Conservation (phyloP, 768 basidiomycete genomes). For the Exsudoporus frostii region DNA sequence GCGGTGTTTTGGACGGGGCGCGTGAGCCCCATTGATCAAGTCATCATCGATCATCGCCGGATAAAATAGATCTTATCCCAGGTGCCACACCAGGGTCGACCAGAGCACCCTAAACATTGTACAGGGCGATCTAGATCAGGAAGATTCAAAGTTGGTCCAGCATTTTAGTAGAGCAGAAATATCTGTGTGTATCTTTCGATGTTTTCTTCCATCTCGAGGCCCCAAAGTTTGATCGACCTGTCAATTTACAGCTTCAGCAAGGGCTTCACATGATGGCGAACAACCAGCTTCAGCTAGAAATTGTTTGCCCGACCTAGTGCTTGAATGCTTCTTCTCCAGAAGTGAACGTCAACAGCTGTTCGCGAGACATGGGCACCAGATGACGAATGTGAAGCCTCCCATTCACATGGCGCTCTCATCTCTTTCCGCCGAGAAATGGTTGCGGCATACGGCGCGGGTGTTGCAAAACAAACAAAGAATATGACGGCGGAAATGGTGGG, state of each 20-base stretch:
- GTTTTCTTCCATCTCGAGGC: no score
- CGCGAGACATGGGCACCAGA: conserved; percentile 73
- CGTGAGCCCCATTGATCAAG: no score
- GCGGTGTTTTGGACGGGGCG: no score
- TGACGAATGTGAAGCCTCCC: conserved; percentile 49
- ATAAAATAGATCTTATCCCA: no score
- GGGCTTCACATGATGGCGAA: no score
- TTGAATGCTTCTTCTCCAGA: conserved; percentile 87
- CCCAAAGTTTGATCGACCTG: no score
- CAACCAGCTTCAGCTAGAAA: no score
- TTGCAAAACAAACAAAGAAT: conserved; percentile 41
- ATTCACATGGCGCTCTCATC: conserved; percentile 80
- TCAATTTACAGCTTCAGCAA: no score
- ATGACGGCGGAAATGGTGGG: conserved; percentile 77
- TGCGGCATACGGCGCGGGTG: neutral
- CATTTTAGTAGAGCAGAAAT: neutral
- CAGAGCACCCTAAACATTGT: no score
- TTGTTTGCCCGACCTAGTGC: conserved; percentile 43
- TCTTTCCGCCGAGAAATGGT: conserved; percentile 56
- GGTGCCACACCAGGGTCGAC: no score
- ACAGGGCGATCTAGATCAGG: neutral
- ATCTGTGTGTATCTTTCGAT: neutral
- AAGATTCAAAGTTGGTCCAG: neutral
- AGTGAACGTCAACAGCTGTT: conserved; percentile 87
- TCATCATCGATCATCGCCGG: no score